These are phyloP conservation scores for Colletotrichum spaethianum DNA, from an alignment of 2,329 filamentous ascomycete species.

Conservation along the genomic window DNA sequence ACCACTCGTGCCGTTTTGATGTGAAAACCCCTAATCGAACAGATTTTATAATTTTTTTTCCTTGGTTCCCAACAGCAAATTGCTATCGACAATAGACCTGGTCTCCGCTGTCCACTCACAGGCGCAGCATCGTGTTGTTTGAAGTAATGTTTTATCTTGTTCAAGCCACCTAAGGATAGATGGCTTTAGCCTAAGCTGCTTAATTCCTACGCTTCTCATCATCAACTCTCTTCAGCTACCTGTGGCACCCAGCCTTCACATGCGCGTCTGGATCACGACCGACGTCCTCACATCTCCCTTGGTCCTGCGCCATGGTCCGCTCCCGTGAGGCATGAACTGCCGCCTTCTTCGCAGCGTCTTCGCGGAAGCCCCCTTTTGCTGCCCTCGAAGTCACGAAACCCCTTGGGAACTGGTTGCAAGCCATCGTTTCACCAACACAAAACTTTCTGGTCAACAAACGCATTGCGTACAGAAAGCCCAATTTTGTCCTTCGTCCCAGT, in stretches of 20 bases:
- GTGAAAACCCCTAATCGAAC: neutral
- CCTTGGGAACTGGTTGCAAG: conserved; percentile 2
- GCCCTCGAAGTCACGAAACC: neutral
- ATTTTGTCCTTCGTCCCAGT: neutral
- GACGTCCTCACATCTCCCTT: conserved; percentile 19
- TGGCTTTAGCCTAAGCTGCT: conserved; percentile 35
- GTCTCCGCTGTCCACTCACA: neutral
- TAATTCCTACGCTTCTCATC: conserved; percentile 25
- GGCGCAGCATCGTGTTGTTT: neutral
- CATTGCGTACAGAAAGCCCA: conserved; percentile 18
- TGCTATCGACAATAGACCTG: neutral
- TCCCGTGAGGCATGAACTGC: neutral
- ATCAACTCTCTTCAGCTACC: conserved; percentile 23
- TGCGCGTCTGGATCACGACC: conserved; percentile 27
- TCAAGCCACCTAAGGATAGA: conserved; percentile 37
- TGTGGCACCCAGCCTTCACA: conserved; percentile 30
- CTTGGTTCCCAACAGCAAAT: neutral
- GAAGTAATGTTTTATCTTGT: conserved; percentile 39
- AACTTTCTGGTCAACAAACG: conserved; percentile 12
- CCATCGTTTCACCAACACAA: conserved; percentile 9
- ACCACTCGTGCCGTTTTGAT: conserved; percentile 18
- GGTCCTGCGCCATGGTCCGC: conserved; percentile 4
- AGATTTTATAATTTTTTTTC: neutral
- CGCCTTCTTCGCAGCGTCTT: conserved; percentile 7
- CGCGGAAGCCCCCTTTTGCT: conserved; percentile 1